These are phyloP conservation scores for Colletotrichum agaves DNA, from an alignment of 2,329 filamentous ascomycete species.

Conservation along the genomic window DNA sequence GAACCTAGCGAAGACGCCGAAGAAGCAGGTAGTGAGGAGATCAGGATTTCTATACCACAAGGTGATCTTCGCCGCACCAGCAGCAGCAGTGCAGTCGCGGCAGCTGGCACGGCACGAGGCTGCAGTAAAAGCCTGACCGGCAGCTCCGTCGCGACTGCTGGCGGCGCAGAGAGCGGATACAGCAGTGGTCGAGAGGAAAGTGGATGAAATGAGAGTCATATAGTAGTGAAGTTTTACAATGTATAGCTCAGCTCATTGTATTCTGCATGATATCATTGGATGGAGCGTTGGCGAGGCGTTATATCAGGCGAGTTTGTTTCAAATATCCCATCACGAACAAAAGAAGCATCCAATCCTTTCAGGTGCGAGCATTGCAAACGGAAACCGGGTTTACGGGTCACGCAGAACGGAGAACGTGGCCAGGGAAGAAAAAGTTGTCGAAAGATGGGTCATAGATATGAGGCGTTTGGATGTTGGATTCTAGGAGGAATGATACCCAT, in stretches of 20 bases:
- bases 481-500: conserved; percentile 17
- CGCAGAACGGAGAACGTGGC: not conserved
- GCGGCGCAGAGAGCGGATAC: conserved; percentile 51
- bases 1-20: conserved; percentile 27
- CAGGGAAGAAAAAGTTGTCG: not conserved
- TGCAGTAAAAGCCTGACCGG: conserved; percentile 48
- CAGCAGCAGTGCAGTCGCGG: conserved; percentile 47
- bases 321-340: not conserved
- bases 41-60: conserved; percentile 38
- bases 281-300: conserved; percentile 20
- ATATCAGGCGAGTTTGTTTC: not conserved
- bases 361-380: not conserved
- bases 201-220: not conserved
- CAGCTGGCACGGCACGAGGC: conserved; percentile 44
- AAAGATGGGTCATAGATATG: not conserved
- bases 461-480: not conserved
- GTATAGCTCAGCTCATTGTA: not conserved
- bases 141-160: conserved; percentile 55
- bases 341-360: not conserved
- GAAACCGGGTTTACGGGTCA: not conserved
- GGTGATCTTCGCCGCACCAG: conserved; percentile 38
- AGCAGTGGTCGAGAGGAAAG: conserved; percentile 49
- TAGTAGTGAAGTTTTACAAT: not conserved
- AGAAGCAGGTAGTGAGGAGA: conserved; percentile 23
- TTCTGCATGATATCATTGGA: not conserved